Percentiles rank a stretch among this genome's conserved stretches.
These are phyloP conservation scores for Oryza rufipogon DNA, from an alignment of 176 grass and related monocot species.

Conservation along the genomic window DNA sequence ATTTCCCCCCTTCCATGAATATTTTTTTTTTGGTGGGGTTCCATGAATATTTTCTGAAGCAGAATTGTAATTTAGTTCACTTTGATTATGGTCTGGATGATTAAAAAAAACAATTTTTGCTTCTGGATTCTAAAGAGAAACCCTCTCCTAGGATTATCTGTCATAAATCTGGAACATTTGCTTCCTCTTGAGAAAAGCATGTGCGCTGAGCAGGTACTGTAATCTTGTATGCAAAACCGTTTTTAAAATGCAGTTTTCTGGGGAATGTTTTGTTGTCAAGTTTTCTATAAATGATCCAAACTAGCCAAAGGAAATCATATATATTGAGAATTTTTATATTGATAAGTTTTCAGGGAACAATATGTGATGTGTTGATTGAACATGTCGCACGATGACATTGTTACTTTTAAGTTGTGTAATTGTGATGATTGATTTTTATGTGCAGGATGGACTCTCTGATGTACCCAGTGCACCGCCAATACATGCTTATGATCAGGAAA, in stretches of 20 bases:
- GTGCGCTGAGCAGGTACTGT: not conserved
- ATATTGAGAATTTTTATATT: not conserved
- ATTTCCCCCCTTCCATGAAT: not conserved
- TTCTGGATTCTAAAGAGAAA: slow-evolving; percentile 14
- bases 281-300: not conserved
- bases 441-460: slow-evolving; percentile 72
- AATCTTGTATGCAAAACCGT: slow-evolving; percentile 8
- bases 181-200: not conserved
- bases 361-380: not conserved
- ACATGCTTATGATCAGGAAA: slow-evolving; percentile 71
- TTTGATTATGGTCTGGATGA: not conserved
- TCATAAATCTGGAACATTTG: not conserved
- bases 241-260: not conserved
- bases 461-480: slow-evolving; percentile 93
- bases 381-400: not conserved
- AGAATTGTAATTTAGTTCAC: not conserved
- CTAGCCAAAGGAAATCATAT: not conserved
- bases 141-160: not conserved
- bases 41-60: not conserved
- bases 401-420: not conserved
- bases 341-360: slow-evolving; percentile 14
- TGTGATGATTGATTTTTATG: slow-evolving; percentile 9
- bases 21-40: not conserved
- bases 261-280: not conserved
- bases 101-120: not conserved